These are phyloP conservation scores for Ilex aquifolium DNA, from an alignment of 257 asterid genomes.

Conservation along the genomic window DNA sequence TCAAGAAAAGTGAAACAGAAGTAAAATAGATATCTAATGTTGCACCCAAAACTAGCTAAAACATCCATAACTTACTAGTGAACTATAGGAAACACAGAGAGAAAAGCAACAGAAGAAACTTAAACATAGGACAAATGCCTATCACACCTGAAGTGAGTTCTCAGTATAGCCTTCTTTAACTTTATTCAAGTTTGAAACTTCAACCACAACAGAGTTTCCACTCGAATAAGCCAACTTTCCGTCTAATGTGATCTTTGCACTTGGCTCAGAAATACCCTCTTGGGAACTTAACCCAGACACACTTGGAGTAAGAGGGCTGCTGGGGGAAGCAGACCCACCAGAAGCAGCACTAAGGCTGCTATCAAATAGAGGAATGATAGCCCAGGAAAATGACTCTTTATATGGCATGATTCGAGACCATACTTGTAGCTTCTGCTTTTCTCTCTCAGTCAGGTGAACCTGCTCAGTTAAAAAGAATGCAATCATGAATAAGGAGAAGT, in stretches of 20 bases:
- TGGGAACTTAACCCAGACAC: conserved; percentile 64
- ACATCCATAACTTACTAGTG: not conserved
- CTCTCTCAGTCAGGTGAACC: conserved; percentile 95
- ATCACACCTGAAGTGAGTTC: conserved; percentile 84
- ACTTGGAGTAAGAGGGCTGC: conserved; percentile 88
- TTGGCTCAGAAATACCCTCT: conserved; percentile 70
- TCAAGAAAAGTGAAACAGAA: not conserved
- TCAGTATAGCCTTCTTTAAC: conserved; percentile 97
- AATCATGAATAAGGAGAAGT: conserved; percentile 8
- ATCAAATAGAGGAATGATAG: conserved; percentile 93
- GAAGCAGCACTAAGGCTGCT: conserved; percentile 66
- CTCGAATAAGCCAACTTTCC: conserved; percentile 87
- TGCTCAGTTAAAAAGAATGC: conserved; percentile 22
- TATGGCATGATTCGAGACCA: conserved; percentile 98
- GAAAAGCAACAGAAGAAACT: not conserved
- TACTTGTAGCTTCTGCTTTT: conserved; percentile 94
- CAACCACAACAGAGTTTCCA: conserved; percentile 88
- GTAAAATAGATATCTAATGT: not conserved
- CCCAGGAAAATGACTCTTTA: conserved; percentile 96
- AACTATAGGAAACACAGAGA: not conserved
- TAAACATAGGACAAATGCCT: not conserved
- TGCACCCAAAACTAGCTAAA: not conserved
- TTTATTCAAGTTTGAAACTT: conserved; percentile 95
- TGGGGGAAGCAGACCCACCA: conserved; percentile 88
- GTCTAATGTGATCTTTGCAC: conserved; percentile 72